These are phyloP conservation scores for Arctostaphylos glauca DNA, from an alignment of 148 eudicot species.

Conservation along the genomic window DNA sequence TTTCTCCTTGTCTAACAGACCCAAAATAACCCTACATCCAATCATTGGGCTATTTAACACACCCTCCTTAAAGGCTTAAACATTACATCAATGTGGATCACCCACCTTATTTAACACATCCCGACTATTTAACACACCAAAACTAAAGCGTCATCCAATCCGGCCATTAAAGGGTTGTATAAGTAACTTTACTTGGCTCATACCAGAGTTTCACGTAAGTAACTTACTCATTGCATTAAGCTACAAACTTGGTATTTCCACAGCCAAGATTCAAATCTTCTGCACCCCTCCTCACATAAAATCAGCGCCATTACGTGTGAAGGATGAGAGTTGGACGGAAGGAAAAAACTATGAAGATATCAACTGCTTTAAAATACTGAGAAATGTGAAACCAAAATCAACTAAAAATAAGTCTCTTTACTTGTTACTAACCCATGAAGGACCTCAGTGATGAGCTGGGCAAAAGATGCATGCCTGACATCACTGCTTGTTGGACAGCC, in stretches of 20 bases:
- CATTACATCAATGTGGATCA: no score
- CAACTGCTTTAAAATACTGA: background rate
- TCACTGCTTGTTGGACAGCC: background rate
- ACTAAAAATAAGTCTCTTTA: background rate
- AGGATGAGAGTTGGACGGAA: background rate
- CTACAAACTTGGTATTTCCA: background rate
- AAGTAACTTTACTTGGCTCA: background rate
- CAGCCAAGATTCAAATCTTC: background rate
- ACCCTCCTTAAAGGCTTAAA: no score
- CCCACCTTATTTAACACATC: no score
- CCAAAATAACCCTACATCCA: no score
- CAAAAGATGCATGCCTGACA: background rate
- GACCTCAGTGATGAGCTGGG: background rate
- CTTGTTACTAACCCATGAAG: background rate
- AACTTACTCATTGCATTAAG: background rate
- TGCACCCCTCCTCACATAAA: background rate
- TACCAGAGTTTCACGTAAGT: background rate
- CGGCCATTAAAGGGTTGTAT: no score
- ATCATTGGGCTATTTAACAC: no score
- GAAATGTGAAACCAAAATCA: background rate
- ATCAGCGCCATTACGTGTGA: background rate
- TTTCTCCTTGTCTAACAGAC: no score
- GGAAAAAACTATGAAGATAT: background rate
- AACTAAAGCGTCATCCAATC: no score
- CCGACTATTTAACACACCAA: no score